phyloP scores from a whole-genome alignment of 192 early-diverging fungal species.

The Dispira parvispora region DNA sequence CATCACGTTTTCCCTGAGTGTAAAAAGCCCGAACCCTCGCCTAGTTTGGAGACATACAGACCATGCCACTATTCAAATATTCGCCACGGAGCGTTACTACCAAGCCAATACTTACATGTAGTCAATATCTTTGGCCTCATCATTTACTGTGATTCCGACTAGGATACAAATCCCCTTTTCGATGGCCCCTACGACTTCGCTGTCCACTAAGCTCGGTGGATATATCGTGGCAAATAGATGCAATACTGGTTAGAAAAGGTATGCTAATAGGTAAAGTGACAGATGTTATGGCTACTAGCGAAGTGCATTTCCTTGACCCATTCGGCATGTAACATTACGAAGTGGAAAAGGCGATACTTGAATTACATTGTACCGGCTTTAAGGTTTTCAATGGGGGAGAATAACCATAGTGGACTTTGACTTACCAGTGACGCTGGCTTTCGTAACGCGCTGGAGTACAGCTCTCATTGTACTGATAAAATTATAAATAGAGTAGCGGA shows the following conservation, averaged over 20 bases:
- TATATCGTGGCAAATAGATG: not conserved
- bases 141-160: constrained; percentile 47
- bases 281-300: not conserved
- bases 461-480: constrained; percentile 29
- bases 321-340: not conserved
- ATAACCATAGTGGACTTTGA: not conserved
- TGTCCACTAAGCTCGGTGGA: constrained; percentile 37
- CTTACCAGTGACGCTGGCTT: constrained; percentile 41
- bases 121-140: constrained; percentile 59
- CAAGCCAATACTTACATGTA: constrained; percentile 36
- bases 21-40: not conserved
- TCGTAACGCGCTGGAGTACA: constrained; percentile 41
- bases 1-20: not conserved
- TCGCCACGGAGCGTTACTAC: not conserved
- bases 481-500: no score
- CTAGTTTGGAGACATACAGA: not conserved
- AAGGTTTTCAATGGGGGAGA: not conserved
- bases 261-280: not conserved
- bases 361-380: not conserved
- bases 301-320: not conserved
- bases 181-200: constrained; percentile 58
- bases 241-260: not conserved
- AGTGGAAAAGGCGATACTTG: not conserved
- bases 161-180: constrained; percentile 61
- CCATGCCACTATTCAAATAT: not conserved